Conservation (phyloP, 2,329 filamentous ascomycete species). For the Ilyonectria sp. region DNA sequence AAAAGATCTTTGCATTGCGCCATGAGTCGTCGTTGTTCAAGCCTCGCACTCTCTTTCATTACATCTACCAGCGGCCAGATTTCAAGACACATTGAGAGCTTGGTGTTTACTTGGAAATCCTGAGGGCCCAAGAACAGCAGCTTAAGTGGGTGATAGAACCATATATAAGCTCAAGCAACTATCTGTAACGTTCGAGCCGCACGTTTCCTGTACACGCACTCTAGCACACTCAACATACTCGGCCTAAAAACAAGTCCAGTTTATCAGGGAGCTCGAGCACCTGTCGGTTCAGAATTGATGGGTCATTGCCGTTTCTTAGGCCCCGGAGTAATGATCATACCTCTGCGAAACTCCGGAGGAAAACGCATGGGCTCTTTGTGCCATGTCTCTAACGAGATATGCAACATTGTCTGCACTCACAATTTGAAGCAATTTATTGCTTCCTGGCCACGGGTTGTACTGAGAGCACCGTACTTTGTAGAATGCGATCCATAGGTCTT, state of each 20-base stretch:
- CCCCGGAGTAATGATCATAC: neutral
- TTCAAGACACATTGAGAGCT: neutral
- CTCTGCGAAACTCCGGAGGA: neutral
- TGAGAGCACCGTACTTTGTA: neutral
- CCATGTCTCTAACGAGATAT: neutral
- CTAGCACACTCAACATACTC: neutral
- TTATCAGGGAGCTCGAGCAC: neutral
- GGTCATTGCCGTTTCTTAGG: neutral
- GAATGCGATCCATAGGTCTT: neutral
- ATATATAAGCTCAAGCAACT: too few relatives aligned
- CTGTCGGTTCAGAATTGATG: neutral
- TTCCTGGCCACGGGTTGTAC: neutral
- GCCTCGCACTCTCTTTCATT: neutral
- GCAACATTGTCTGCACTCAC: neutral
- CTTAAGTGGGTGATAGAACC: neutral
- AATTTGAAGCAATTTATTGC: neutral
- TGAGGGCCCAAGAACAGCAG: neutral
- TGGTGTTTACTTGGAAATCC: neutral
- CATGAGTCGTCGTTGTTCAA: neutral
- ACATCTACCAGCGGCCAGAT: neutral
- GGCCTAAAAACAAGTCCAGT: neutral
- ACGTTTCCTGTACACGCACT: neutral
- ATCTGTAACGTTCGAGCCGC: neutral
- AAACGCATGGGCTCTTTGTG: neutral
- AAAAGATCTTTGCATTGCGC: neutral